These are phyloP conservation scores for Phaeoacremonium minimum DNA, from an alignment of 2,329 filamentous ascomycete species.

Conservation along the genomic window DNA sequence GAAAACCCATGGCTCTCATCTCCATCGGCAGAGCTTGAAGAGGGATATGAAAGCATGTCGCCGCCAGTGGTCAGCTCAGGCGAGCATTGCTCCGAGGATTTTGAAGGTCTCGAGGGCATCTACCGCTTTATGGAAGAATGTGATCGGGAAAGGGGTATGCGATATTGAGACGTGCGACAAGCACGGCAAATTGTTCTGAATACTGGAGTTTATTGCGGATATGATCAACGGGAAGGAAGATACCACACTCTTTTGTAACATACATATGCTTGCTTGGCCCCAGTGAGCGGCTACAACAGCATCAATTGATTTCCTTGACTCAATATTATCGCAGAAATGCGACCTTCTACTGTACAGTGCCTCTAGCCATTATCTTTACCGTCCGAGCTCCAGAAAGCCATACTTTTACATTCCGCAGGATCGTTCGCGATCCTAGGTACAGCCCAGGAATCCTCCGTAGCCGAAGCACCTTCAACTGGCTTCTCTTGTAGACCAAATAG, in stretches of 20 bases:
- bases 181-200: no score
- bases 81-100: constrained; percentile 41
- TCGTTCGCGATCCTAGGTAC: no score
- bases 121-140: constrained; percentile 57
- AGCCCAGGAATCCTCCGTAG: no score
- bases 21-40: constrained; percentile 23
- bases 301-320: no score
- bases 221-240: constrained; percentile 3
- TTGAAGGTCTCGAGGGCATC: constrained; percentile 52
- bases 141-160: constrained; percentile 28
- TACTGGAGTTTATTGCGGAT: not conserved
- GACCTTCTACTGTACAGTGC: no score
- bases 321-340: no score
- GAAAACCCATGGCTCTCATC: constrained; percentile 43
- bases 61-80: constrained; percentile 35
- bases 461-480: no score
- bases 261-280: constrained; percentile 1
- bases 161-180: not conserved
- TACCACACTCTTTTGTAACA: constrained; percentile 8
- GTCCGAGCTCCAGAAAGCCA: no score
- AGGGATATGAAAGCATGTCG: constrained; percentile 47
- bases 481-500: no score
- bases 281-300: constrained; percentile 1
- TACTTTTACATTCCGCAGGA: no score
- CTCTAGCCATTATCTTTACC: no score